Evolutionary conservation across 2,329 filamentous ascomycete genomes (phyloP).

Genomic region (Colletotrichum siamense): DNA sequence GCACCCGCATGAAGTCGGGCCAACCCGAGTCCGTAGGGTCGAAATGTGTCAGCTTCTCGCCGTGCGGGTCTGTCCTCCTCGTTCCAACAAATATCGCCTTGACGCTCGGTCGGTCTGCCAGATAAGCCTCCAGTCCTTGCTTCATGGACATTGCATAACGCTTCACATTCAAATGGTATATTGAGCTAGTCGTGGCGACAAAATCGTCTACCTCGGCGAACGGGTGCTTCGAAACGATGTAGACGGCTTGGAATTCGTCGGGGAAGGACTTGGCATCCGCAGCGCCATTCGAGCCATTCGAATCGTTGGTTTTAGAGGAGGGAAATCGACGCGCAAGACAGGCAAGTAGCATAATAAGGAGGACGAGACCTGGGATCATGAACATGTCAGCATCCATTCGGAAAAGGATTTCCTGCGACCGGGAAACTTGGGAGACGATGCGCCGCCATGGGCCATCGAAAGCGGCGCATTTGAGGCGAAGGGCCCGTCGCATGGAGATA

Average conservation of each 20-base stretch:
- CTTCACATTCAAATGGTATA: conserved; percentile 78
- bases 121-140: conserved; percentile 78
- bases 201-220: conserved; percentile 89
- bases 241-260: conserved; percentile 74
- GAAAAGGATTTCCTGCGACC: background rate
- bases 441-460: background rate
- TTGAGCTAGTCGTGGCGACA: conserved; percentile 67
- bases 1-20: conserved; percentile 91
- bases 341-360: conserved; percentile 85
- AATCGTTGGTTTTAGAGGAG: conserved; percentile 26
- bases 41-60: conserved; percentile 78
- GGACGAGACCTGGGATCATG: conserved; percentile 64
- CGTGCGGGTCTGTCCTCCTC: conserved; percentile 89
- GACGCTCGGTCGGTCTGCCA: conserved; percentile 67
- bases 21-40: conserved; percentile 88
- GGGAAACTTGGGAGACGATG: background rate
- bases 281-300: conserved; percentile 16
- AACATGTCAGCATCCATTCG: background rate
- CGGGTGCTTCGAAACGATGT: conserved; percentile 84
- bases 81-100: conserved; percentile 88
- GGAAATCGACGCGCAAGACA: conserved; percentile 48
- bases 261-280: conserved; percentile 36
- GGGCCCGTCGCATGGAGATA: too few relatives aligned
- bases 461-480: background rate
- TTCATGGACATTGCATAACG: conserved; percentile 83